Evolutionary conservation across 2,329 filamentous ascomycete genomes (phyloP).

Genomic region (Fusarium annulatum): DNA sequence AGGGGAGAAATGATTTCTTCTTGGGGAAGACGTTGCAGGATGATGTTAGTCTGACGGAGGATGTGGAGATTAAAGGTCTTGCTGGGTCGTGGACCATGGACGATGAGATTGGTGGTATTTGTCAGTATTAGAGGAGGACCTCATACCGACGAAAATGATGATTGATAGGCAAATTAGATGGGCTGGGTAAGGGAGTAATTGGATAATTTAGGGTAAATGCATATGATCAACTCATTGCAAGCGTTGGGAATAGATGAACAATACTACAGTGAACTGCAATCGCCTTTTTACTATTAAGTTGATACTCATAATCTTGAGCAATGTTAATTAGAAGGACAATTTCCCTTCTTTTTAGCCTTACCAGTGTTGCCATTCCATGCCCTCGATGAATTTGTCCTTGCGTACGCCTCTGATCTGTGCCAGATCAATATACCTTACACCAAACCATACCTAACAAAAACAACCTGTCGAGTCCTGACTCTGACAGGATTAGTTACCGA

Average conservation of each 20-base stretch:
- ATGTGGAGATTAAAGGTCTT: constrained; percentile 71
- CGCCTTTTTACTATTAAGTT: background rate
- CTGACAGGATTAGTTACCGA: background rate
- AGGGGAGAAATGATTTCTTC: constrained; percentile 68
- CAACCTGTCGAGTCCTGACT: background rate
- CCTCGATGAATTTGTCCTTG: background rate
- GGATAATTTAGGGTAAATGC: constrained; percentile 1
- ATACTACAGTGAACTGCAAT: background rate
- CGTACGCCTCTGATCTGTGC: background rate
- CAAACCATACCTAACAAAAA: background rate
- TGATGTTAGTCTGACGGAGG: constrained; percentile 52
- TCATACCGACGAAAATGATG: background rate
- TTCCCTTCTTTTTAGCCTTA: background rate
- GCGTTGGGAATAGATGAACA: background rate
- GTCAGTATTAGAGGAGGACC: constrained; percentile 58
- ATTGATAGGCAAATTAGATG: background rate
- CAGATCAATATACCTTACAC: background rate
- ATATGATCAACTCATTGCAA: background rate
- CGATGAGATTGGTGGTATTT: constrained; percentile 76
- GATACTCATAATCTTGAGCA: background rate
- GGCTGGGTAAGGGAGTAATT: background rate
- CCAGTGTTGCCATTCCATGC: background rate
- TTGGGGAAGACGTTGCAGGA: constrained; percentile 62
- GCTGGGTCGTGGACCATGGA: constrained; percentile 92
- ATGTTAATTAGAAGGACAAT: background rate